A percentile compares a stretch with the other conserved stretches of the same genome.
phyloP scores from a whole-genome alignment of 78 protist species.

The Anaeramoeba flamelloides region DNA sequence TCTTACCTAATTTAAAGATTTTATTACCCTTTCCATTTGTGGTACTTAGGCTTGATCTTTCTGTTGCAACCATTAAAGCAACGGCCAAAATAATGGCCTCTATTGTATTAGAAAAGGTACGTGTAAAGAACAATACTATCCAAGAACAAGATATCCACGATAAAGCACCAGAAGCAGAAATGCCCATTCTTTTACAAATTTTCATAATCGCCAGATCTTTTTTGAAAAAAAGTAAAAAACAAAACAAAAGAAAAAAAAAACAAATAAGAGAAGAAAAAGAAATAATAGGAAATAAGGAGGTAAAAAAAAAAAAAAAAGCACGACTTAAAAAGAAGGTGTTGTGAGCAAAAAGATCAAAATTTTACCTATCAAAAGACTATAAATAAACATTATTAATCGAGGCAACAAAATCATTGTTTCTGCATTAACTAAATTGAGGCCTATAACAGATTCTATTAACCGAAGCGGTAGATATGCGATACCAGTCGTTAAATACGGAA shows the following conservation, averaged over 20 bases:
- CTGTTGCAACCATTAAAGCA: neutral
- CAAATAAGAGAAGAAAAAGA: neutral
- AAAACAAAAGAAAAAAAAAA: neutral
- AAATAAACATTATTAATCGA: neutral
- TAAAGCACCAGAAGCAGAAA: neutral
- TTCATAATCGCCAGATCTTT: neutral
- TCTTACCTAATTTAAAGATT: too few species aligned
- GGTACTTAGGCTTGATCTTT: neutral
- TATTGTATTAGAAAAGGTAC: neutral
- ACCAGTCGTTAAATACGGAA: neutral
- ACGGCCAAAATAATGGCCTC: neutral
- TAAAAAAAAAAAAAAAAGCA: neutral
- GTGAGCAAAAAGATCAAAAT: neutral
- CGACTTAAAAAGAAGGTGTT: neutral
- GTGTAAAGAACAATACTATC: neutral
- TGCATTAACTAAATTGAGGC: neutral
- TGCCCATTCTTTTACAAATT: neutral
- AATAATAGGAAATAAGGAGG: neutral
- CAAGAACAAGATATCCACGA: neutral
- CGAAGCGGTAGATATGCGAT: neutral
- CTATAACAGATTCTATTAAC: neutral
- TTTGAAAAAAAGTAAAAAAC: neutral
- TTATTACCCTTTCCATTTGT: neutral
- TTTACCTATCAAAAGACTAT: neutral
- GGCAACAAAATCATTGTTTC: neutral